Evolutionary conservation across 768 basidiomycete genomes (phyloP), one percentile per base, ranked within the genome.

Genomic region (Lactarius evosmus): DNA sequence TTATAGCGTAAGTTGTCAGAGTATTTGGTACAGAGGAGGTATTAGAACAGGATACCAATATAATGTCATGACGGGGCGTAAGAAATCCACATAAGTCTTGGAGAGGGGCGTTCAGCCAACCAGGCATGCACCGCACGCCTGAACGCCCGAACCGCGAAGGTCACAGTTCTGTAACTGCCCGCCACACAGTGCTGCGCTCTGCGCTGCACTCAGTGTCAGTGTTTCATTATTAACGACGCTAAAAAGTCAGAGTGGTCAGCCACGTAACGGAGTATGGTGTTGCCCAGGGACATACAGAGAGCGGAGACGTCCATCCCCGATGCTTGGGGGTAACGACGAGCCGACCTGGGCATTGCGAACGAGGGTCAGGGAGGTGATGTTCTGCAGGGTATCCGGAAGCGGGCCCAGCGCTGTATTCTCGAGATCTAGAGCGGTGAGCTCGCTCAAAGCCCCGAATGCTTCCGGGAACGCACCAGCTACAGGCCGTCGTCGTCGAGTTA

Each of bases 261-360:
- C 22, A 32, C 12, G 25, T 33, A 51, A 33, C 7, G 33, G 11
- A 12, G 25, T n/a, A 58, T 25, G 65, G 29, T 19, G 25, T 2
- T 30, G 17, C 27, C 46, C 14, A 51, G 30, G 17, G 38, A 71
- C 79, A 66, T 70, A 80, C 80, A 82, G 51, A 58, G 72, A 77
- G 59, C 77, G 75, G 19, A 82, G 69, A 0, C 73, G 67, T 16
- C 77, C 68, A 55, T 65, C 56, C 8, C 72, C 63, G 14, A 80
- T 56, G 38, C 73, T 76, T 8, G 69, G 74, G 8, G 81, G 79
- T 40, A 82, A 72, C 3, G 70, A 62, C 19, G 68, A 62, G 33
- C 77, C 76, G 73, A 82, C 75, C 46, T 77, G 68, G 16, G 71
- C 63, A 69, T 82, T 82, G 67, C 75, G 74, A 27, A 78, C 72